phyloP scores from a whole-genome alignment of 345 rosid species.

The Noccaea caerulescens region DNA sequence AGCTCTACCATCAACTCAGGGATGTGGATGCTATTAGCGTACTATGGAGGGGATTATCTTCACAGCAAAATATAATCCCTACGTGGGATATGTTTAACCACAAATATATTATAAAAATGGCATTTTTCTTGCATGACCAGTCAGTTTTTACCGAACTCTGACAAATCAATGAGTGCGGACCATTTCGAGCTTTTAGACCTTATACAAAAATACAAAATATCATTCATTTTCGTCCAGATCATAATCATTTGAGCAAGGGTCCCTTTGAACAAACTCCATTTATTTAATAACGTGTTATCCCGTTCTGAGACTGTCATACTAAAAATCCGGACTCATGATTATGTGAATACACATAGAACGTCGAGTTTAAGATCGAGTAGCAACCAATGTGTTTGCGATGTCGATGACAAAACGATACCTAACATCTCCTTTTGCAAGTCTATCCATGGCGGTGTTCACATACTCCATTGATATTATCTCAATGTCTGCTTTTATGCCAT shows the following conservation, averaged over 20 bases:
- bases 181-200: neutral
- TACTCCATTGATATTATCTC: constrained; percentile 56
- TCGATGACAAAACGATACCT: constrained; percentile 68
- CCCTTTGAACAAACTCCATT: no score
- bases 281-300: no score
- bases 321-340: neutral
- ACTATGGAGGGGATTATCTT: neutral
- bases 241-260: neutral
- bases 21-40: no score
- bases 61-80: neutral
- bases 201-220: neutral
- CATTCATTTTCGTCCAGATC: neutral
- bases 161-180: neutral
- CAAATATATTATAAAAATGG: neutral
- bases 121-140: neutral
- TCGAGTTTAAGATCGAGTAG: constrained; percentile 32
- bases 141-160: neutral
- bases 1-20: no score
- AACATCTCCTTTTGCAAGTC: constrained; percentile 57
- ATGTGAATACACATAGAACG: constrained; percentile 5
- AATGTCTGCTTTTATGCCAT: constrained; percentile 53
- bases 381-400: constrained; percentile 42
- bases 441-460: constrained; percentile 58
- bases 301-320: neutral
- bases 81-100: constrained; percentile 9